Base-by-base conservation (phyloP, 2,329 filamentous ascomycete species). In the Fusarium keratoplasticum region DNA sequence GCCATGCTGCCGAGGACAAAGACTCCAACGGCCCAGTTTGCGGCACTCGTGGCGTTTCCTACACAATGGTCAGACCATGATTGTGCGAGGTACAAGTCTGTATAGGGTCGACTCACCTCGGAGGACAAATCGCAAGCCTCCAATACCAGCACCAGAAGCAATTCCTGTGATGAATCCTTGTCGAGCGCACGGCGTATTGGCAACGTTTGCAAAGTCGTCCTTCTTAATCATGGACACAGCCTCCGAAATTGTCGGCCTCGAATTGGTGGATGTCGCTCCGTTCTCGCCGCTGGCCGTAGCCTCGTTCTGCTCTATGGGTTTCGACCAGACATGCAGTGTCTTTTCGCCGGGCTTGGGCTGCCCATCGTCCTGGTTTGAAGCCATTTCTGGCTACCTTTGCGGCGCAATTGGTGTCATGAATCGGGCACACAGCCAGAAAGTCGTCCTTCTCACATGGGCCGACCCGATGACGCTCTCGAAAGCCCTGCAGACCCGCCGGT, bases 121-220 rank as follows among this genome's bases (percentile, higher is more conserved):
- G 75, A 95, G 84, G 25, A 98, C 86, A 77, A 92, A 93, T 72
- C 93, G 90, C 64, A 95, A 78, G 67, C 91, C 92, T 64, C 95
- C 96, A 35, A 94, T 83, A 5, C 89, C 93, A 72, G 95, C 93
- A 5, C 94, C 96, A 3, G 90, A 88, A 1, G 90, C 93, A 77
- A 99, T 97, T 27, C 95, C 96, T 2, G 93, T 91, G 76, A 98
- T 85, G 62, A 98, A 87, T 3, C 94, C 92, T 80, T 97, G 93
- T 70, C 95, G 88, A 22, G 94, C 93, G 82, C 96, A 98, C 0
- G 96, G 96, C 66, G 91, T 89, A 82, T 93, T 92, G 81, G 95
- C 92, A 62, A 97, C 86, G 52, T 90, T 89, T 52, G 90, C 82
- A 73, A 95, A 93, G 78, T 96, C 94, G 42, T 92, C 87, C 42